These are phyloP conservation scores for Toxicodendron radicans DNA, from an alignment of 345 rosid genomes.

Conservation along the genomic window DNA sequence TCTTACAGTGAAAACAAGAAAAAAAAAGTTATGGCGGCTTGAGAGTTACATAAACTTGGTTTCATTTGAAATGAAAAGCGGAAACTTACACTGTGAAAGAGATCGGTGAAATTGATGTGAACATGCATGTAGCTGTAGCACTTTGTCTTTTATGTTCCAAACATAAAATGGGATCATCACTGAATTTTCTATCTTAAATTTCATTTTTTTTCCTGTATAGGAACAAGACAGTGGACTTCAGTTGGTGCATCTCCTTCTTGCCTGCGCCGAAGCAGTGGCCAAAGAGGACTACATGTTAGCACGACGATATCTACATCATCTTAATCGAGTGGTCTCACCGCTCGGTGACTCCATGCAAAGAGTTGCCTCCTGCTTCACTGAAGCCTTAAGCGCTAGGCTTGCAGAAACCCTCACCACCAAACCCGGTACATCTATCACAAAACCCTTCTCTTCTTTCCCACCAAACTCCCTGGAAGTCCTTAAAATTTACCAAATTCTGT, in stretches of 20 bases:
- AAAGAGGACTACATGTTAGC: constrained; percentile 70
- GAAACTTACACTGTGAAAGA: background rate
- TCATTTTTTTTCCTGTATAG: constrained; percentile 20
- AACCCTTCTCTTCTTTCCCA: constrained; percentile 45
- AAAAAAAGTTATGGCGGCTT: too few species aligned
- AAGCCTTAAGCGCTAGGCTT: constrained; percentile 57
- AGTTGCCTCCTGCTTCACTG: constrained; percentile 68
- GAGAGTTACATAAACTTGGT: background rate
- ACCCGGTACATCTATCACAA: constrained; percentile 31
- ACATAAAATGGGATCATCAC: background rate
- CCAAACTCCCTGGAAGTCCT: constrained; percentile 54
- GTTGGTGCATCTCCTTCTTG: constrained; percentile 64
- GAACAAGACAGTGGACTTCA: constrained; percentile 75
- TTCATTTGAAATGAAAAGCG: background rate
- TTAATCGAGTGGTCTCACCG: constrained; percentile 55
- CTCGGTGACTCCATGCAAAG: constrained; percentile 71
- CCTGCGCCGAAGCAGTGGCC: constrained; percentile 66
- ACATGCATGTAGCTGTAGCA: background rate
- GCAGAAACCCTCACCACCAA: constrained; percentile 45
- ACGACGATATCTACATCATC: constrained; percentile 54
- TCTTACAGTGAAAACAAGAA: too few species aligned
- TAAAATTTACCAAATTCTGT: constrained; percentile 60
- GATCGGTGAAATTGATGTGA: background rate
- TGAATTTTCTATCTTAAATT: background rate
- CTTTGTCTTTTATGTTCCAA: background rate